Base-by-base conservation (phyloP, 176 grass and related monocot genomes). In the Coix lacrymajobi region DNA sequence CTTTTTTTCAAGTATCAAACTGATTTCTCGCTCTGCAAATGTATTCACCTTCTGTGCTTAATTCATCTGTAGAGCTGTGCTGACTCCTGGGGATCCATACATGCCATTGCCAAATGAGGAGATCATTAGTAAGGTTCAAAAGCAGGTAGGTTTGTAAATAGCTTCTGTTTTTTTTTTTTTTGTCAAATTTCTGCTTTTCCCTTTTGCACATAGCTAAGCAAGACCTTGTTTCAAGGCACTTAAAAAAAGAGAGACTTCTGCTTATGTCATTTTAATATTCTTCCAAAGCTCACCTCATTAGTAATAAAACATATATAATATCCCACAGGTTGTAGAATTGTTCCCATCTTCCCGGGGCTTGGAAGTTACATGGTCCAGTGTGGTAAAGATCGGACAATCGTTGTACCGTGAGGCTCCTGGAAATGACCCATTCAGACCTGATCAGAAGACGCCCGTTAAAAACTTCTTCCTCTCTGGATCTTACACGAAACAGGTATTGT, bases 401-500 rank as follows among this genome's bases (percentile, higher is more conserved):
- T 85, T 98, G 43, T 98, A 98, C 76, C 90, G 96, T 5, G 96
- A 98, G 76, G 90, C 96, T 86, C 96, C 96, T 90, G 96, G 96
- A 90, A 93, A 84, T 38, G 96, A 98, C 31, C 92, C 96, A 79
- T 98, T 93, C 84, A 95, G 96, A 80, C 96, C 96, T 82, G 92
- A 98, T 88, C 96, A 98, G 73, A 98, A 84, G 87, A 98, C 96
- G 26, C 96, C 92, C 3, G 76, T 98, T 41, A 92, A 89, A 79
- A 98, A 98, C 80, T 98, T 98, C 76, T 98, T 98, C 77, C 89
- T 95, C 56, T 89, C 96, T 80, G 96, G 92, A 69, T 98, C 96
- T 34, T 98, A 98, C 79, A 98, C 96, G 30, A 98, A 98, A 82
- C 96, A 98, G 92, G 96, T 98, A 56, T 37, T 29, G 57, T 74